A percentile compares a stretch with the other conserved stretches of the same genome.
Conservation (phyloP, 2,329 filamentous ascomycete genomes). For the Elsinoe australis region DNA sequence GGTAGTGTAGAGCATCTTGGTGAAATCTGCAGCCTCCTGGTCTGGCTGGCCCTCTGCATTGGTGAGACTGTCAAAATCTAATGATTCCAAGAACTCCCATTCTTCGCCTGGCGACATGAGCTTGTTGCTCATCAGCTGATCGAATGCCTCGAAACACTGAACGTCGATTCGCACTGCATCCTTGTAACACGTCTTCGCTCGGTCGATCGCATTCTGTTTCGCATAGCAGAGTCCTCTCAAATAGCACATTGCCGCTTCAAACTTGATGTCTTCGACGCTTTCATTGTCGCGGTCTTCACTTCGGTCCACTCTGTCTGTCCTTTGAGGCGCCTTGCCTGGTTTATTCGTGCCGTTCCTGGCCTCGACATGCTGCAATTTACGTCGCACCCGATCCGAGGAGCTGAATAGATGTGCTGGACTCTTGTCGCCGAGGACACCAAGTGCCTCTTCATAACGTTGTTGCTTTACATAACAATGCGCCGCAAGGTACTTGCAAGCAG, state of each 20-base stretch:
- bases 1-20: conserved; percentile 92
- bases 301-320: conserved; percentile 48
- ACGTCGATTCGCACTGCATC: conserved; percentile 94
- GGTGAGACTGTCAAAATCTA: conserved; percentile 80
- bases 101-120: conserved; percentile 85
- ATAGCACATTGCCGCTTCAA: conserved; percentile 97
- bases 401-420: conserved; percentile 85
- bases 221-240: conserved; percentile 88
- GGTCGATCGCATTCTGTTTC: conserved; percentile 94
- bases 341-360: conserved; percentile 42
- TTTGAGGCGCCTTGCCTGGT: conserved; percentile 36
- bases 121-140: conserved; percentile 94
- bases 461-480: conserved; percentile 94
- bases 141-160: conserved; percentile 96
- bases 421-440: conserved; percentile 78
- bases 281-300: conserved; percentile 59
- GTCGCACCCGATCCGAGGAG: conserved; percentile 54
- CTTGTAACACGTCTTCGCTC: conserved; percentile 97
- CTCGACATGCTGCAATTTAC: conserved; percentile 64
- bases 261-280: conserved; percentile 67
- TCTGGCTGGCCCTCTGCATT: conserved; percentile 54
- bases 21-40: conserved; percentile 87
- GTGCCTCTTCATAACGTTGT: conserved; percentile 78
- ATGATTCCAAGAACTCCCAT: conserved; percentile 76
- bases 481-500: conserved; percentile 85